These are phyloP conservation scores for Alternaria arbusti DNA, from an alignment of 2,329 filamentous ascomycete species.

Conservation along the genomic window DNA sequence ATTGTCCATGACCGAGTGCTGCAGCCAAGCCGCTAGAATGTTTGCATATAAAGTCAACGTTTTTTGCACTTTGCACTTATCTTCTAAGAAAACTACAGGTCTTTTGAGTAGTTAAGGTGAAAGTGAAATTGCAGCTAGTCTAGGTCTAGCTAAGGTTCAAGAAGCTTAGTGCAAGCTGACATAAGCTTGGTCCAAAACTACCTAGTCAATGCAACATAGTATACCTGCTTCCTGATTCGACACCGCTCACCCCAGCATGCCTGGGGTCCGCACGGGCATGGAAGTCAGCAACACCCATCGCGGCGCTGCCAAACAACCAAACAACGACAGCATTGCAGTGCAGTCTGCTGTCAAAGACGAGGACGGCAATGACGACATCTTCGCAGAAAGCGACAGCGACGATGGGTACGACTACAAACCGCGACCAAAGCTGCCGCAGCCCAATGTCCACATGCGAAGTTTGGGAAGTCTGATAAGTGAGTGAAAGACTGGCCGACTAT, in stretches of 20 bases:
- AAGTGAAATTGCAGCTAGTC: background rate
- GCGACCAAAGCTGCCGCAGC: slow-evolving; percentile 29
- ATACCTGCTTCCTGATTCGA: background rate
- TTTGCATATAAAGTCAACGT: background rate
- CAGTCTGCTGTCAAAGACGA: slow-evolving; percentile 24
- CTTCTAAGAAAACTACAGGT: background rate
- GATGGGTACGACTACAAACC: slow-evolving; percentile 25
- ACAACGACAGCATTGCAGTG: background rate
- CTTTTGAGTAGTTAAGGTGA: background rate
- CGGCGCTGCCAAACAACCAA: background rate
- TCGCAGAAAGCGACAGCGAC: background rate
- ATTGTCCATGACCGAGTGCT: background rate
- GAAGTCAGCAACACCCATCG: slow-evolving; percentile 9
- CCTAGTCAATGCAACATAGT: background rate
- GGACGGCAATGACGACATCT: background rate
- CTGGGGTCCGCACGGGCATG: slow-evolving; percentile 8
- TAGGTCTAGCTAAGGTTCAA: background rate
- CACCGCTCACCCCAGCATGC: background rate
- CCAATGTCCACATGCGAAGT: slow-evolving; percentile 24
- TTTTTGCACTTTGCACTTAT: background rate
- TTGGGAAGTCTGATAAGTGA: slow-evolving; percentile 36
- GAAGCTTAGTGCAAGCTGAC: background rate
- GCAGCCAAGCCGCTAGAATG: background rate
- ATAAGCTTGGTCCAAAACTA: background rate
- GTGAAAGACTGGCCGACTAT: background rate